Percentiles rank a stretch among this genome's conserved stretches.
These are phyloP conservation scores for Fraxinus floribunda DNA, from an alignment of 305 asterid genomes.

Conservation along the genomic window DNA sequence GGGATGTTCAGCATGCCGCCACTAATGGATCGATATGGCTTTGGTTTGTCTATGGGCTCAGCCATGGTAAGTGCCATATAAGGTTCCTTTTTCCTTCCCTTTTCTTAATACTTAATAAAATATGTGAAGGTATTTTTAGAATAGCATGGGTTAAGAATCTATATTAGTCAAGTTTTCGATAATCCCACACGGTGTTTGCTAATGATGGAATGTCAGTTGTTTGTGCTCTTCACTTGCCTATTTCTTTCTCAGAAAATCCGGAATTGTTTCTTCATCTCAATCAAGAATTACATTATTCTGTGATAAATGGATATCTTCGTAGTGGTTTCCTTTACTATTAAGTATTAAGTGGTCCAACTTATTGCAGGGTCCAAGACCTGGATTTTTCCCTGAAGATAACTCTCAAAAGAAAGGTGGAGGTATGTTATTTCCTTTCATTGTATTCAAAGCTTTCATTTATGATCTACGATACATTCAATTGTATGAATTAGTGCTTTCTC, in stretches of 20 bases:
- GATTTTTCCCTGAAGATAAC: slow-evolving; percentile 60
- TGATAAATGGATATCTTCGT: neutral
- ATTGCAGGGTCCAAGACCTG: slow-evolving; percentile 73
- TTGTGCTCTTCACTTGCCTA: neutral
- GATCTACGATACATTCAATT: slow-evolving; percentile 1
- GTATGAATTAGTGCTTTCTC: slow-evolving; percentile 11
- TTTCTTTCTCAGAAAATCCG: neutral
- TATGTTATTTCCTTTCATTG: slow-evolving; percentile 13
- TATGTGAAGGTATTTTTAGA: neutral
- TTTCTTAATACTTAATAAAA: neutral
- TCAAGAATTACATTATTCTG: neutral
- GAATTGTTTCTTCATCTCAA: slow-evolving; percentile 2
- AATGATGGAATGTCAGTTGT: neutral
- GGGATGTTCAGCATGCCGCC: slow-evolving; percentile 79
- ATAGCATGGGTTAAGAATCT: neutral
- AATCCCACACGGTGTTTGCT: neutral
- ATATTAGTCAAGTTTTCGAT: neutral
- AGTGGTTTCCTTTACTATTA: neutral
- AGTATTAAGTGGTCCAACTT: slow-evolving; percentile 11
- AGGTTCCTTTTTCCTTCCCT: neutral
- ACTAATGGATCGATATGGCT: slow-evolving; percentile 69
- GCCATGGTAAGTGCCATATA: slow-evolving; percentile 50
- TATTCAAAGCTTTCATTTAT: slow-evolving; percentile 18
- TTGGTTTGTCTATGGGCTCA: slow-evolving; percentile 67
- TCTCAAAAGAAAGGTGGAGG: slow-evolving; percentile 59